Base-by-base conservation (phyloP, 2,329 filamentous ascomycete genomes). In the Xylaria digitata region DNA sequence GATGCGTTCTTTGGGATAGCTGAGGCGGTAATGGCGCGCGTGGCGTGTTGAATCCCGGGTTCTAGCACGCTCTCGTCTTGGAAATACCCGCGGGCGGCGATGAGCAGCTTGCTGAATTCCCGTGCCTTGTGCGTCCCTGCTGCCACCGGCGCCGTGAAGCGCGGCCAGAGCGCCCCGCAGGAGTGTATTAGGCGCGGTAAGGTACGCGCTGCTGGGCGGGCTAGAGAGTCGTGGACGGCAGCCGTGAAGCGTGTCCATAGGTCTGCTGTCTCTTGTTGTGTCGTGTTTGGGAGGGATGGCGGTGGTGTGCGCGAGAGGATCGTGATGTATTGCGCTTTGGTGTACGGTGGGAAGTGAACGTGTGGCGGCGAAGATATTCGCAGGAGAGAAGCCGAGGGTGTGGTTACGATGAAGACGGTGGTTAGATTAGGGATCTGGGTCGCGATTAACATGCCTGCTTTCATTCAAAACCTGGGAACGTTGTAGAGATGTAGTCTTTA, bases 221-320 rank as follows among this genome's bases (percentile, higher is more conserved):
- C 89, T 13, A 98, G 84, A 0, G 94, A 89, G 76, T 99, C 96
- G 84, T 96, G 96, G 15, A 97, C 89, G 4, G 93, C 92, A 55
- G 88, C 88, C 68, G 90, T 88, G 82, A 97, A 98, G 50, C 93
- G 89, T 15, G 88, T 83, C 91, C 92, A 96, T 17, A 95, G 86
- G 79, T 91, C 91, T 26, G 80, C 77, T 9, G 90, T 90, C 66
- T 88, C 86, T 54, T 82, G 79, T 54, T 77, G 72, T 1, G 81
- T 83, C 23, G 82, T 89, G 80, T 83, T 89, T 74, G 77, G 81
- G 71, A 82, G 83, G 11, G 81, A 65, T 0, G 83, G 82, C 1
- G 82, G 82, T 2, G 79, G 81, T 6, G 84, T 81, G 43, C 65
- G 74, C 32, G 89, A 84, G 30, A 97, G 83, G 70, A 99, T 96